A percentile compares a stretch with the other conserved stretches of the same genome.
Conservation (phyloP, 257 asterid species). For the Vinca minor region DNA sequence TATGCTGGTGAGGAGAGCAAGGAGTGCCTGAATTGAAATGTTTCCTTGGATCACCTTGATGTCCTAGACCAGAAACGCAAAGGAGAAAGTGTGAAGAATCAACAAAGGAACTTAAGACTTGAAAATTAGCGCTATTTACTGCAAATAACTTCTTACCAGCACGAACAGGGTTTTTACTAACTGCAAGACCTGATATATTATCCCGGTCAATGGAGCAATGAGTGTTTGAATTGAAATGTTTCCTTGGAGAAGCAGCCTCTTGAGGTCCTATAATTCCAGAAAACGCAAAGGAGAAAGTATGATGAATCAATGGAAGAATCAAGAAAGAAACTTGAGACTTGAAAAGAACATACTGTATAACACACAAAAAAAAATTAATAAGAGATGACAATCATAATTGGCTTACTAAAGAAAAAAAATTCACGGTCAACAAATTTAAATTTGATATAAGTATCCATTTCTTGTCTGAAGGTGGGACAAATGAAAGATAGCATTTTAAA, state of each 20-base stretch:
- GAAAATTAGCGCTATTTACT: background rate
- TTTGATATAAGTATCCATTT: no score
- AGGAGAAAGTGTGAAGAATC: constrained; percentile 8
- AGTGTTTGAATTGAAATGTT: no score
- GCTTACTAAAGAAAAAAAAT: no score
- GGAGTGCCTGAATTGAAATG: constrained; percentile 23
- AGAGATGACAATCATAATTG: no score
- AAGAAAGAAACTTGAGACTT: constrained; percentile 13
- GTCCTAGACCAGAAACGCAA: constrained; percentile 12
- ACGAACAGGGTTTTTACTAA: constrained; percentile 43
- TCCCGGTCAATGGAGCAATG: constrained; percentile 2
- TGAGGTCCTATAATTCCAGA: no score
- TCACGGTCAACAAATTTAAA: no score
- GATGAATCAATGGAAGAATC: constrained; percentile 14
- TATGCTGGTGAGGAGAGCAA: constrained; percentile 23
- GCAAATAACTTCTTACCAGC: constrained; percentile 48
- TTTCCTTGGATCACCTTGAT: constrained; percentile 23
- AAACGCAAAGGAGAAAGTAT: no score
- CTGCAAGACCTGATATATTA: constrained; percentile 20
- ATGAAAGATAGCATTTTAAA: no score
- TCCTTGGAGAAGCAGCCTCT: no score
- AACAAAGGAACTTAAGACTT: constrained; percentile 14
- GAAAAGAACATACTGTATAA: constrained; percentile 1
- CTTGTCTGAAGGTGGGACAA: no score
- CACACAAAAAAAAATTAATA: background rate